These are phyloP conservation scores for Candolleomyces efflorescens DNA, from an alignment of 768 basidiomycete genomes.

Conservation along the genomic window DNA sequence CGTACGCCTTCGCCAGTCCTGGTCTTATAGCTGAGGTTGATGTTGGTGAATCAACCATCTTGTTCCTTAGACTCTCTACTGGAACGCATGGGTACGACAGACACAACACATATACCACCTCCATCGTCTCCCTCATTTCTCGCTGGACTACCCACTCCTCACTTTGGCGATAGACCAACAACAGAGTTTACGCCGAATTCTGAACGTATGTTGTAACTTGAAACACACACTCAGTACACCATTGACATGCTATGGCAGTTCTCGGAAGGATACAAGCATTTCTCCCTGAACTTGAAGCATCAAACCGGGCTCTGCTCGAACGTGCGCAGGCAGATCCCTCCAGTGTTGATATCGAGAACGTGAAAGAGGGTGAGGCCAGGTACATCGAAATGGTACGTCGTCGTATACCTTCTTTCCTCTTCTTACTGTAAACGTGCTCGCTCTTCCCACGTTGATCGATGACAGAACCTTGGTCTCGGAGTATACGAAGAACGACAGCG, in stretches of 20 bases:
- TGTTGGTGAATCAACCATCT: too few species aligned
- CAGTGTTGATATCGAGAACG: constrained; percentile 68
- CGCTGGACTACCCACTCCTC: constrained; percentile 22
- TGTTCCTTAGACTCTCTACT: constrained; percentile 32
- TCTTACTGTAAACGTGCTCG: constrained; percentile 3
- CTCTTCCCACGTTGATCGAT: background rate
- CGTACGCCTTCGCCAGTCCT: constrained; percentile 9
- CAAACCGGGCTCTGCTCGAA: constrained; percentile 50
- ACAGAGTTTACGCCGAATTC: constrained; percentile 38
- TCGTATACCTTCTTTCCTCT: background rate
- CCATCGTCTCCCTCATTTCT: constrained; percentile 14
- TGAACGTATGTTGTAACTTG: constrained; percentile 38
- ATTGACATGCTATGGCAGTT: constrained; percentile 40
- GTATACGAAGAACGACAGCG: constrained; percentile 53
- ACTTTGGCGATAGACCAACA: constrained; percentile 32
- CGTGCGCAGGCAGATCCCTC: constrained; percentile 43
- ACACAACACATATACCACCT: constrained; percentile 19
- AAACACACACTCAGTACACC: background rate
- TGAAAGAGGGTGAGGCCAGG: constrained; percentile 38
- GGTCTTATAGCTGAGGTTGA: too few species aligned
- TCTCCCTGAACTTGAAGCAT: constrained; percentile 61
- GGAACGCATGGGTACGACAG: constrained; percentile 14
- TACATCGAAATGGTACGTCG: constrained; percentile 64
- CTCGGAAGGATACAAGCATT: constrained; percentile 63
- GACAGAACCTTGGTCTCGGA: constrained; percentile 61